Base-by-base conservation (phyloP, 1,139 yeast species). In the Yamadazyma blattariae region DNA sequence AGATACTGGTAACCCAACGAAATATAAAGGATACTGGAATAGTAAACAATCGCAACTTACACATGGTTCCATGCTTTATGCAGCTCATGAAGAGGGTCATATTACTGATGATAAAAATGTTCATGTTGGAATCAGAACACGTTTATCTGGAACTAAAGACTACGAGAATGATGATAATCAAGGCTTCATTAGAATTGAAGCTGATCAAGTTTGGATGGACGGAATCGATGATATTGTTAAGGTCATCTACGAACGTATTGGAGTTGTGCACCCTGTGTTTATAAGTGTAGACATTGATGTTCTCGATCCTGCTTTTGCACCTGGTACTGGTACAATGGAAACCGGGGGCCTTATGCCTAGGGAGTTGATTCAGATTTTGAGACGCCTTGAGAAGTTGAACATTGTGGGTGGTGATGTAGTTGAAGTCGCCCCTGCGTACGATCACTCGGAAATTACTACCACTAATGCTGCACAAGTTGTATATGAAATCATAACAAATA, bases 261-360 rank as follows among this genome's bases (percentile, higher is more conserved):
- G 82, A 0, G 50, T 56, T 13, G 74, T 77, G 38, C 64, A 72
- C 9, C 88, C 92, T 7, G 82, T 83, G 0, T 84, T 82, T 50
- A 62, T 84, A 27, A 78, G 86, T 11, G 82, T 84, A 23, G 94
- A 84, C 54, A 79, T 83, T 31, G 92, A 84, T 54, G 87, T 82
- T n/a, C 63, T 84, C 44, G 94, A 84, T 54, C 92, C 92, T 2
- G 86, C 82, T 3, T 72, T 79, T 48, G 86, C 89, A 3, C 83
- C 87, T 36, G 94, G 90, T 2, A 84, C 94, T 1, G 94, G 94
- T 8, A 84, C 94, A 4, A 85, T 82, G 41, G 94, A 84, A 56
- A 80, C 82, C 4, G 92, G 92, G 36, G 94, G 94, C 36, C 74
- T 86, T 74, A 62, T 82, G 33, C 82, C 90, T 11, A 67, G 94